Conservation (phyloP, 2,329 filamentous ascomycete genomes). For the Lachnellula subtilissima region DNA sequence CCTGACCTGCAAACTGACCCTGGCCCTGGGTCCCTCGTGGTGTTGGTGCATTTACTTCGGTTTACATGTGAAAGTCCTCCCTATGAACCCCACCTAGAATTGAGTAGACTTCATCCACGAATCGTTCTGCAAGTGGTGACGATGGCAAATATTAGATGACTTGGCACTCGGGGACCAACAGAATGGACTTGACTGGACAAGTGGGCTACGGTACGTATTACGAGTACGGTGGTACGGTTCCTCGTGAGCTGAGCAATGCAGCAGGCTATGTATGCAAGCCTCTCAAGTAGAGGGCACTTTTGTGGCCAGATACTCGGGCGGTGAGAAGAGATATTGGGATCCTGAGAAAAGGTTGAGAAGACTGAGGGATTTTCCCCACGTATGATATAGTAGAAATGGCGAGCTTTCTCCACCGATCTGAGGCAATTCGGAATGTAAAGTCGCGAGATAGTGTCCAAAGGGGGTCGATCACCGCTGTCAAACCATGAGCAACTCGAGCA, state of each 20-base stretch:
- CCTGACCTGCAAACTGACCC: too few species aligned
- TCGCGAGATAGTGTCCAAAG: slow-evolving; percentile 4
- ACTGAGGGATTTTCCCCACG: background rate
- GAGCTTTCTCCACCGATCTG: slow-evolving; percentile 17
- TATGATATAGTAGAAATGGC: background rate
- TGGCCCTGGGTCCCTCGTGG: too few species aligned
- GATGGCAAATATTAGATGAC: background rate
- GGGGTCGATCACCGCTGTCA: slow-evolving; percentile 15
- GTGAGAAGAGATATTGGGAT: slow-evolving; percentile 11
- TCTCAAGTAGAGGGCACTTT: background rate
- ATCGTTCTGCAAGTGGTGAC: too few species aligned
- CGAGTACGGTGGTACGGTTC: background rate
- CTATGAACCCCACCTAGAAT: background rate
- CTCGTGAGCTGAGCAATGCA: slow-evolving; percentile 8
- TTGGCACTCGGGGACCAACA: background rate
- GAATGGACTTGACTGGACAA: too few species aligned
- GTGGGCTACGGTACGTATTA: background rate
- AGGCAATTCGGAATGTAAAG: slow-evolving; percentile 4
- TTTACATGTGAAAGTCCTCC: slow-evolving; percentile 15
- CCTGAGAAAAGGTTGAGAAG: background rate
- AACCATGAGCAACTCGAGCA: background rate
- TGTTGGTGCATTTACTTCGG: background rate
- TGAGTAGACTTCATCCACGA: too few species aligned
- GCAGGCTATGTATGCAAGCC: slow-evolving; percentile 1
- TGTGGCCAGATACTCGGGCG: slow-evolving; percentile 7